Conservation (phyloP, 2,329 filamentous ascomycete genomes). For the Nothophaeocryptopus gaeumannii region DNA sequence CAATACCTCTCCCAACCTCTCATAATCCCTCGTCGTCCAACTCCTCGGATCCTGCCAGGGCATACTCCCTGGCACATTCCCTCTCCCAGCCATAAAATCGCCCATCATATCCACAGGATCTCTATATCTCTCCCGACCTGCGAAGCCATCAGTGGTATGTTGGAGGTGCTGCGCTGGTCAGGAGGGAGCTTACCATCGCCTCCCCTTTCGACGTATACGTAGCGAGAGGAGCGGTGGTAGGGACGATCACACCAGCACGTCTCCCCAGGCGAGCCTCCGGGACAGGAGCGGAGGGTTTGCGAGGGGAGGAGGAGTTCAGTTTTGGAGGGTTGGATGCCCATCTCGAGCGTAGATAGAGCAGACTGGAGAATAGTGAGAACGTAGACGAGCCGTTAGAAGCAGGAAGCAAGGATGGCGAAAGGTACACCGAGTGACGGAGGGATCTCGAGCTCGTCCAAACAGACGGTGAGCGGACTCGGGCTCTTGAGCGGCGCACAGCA, state of each 20-base stretch:
- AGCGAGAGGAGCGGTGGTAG: slow-evolving; percentile 22
- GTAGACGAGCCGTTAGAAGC: neutral
- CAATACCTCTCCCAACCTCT: slow-evolving; percentile 27
- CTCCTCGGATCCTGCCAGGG: slow-evolving; percentile 20
- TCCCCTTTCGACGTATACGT: slow-evolving; percentile 29
- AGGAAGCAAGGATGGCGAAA: neutral
- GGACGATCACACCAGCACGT: slow-evolving; percentile 24
- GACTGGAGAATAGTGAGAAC: no score
- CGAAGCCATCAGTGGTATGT: neutral
- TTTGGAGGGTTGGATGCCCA: slow-evolving; percentile 29
- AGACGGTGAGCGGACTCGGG: no score
- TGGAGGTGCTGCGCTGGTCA: neutral
- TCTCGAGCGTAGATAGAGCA: no score
- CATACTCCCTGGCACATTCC: slow-evolving; percentile 6
- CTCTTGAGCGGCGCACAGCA: no score
- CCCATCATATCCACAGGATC: slow-evolving; percentile 27
- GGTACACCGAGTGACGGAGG: neutral
- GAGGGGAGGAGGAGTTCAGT: slow-evolving; percentile 27
- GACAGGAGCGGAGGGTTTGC: slow-evolving; percentile 26
- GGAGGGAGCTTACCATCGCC: neutral
- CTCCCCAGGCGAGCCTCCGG: slow-evolving; percentile 7
- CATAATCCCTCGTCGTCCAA: slow-evolving; percentile 29
- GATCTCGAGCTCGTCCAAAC: no score
- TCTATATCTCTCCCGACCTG: slow-evolving; percentile 25
- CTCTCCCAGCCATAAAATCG: slow-evolving; percentile 15